Percentiles rank a stretch among this genome's conserved stretches.
Evolutionary conservation across 2,329 filamentous ascomycete genomes (phyloP).

Genomic region (Knufia fluminis): DNA sequence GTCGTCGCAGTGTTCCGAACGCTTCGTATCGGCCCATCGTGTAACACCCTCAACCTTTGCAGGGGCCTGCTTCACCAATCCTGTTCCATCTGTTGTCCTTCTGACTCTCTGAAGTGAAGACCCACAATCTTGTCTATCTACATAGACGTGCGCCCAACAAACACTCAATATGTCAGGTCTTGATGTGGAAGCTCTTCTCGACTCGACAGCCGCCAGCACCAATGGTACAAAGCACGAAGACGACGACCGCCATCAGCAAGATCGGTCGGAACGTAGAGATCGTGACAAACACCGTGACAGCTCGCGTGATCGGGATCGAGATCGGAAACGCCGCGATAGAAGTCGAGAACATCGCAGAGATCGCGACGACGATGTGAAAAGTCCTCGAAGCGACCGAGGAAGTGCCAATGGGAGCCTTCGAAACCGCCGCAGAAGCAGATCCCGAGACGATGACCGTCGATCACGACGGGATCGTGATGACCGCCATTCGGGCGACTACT

Average conservation of each 20-base stretch:
- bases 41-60: no score
- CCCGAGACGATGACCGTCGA: constrained; percentile 66
- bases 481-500: constrained; percentile 47
- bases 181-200: constrained; percentile 84
- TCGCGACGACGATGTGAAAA: constrained; percentile 51
- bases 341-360: constrained; percentile 45
- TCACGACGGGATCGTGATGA: constrained; percentile 60
- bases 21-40: no score
- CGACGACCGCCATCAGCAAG: constrained; percentile 47
- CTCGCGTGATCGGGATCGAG: constrained; percentile 46
- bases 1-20: no score
- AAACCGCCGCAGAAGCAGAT: constrained; percentile 65
- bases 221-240: constrained; percentile 26
- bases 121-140: neutral
- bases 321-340: constrained; percentile 49
- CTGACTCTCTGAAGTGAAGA: neutral
- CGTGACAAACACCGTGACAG: constrained; percentile 50
- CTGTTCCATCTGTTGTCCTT: no score
- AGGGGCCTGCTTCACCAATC: no score
- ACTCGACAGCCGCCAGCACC: constrained; percentile 60
- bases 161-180: constrained; percentile 52
- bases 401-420: constrained; percentile 61
- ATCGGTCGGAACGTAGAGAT: constrained; percentile 46
- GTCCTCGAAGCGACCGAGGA: constrained; percentile 64
- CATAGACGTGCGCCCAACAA: neutral